Evolutionary conservation across 768 basidiomycete genomes (phyloP), one percentile per base, ranked within the genome.

Genomic region (Hirschioporus abietinus): DNA sequence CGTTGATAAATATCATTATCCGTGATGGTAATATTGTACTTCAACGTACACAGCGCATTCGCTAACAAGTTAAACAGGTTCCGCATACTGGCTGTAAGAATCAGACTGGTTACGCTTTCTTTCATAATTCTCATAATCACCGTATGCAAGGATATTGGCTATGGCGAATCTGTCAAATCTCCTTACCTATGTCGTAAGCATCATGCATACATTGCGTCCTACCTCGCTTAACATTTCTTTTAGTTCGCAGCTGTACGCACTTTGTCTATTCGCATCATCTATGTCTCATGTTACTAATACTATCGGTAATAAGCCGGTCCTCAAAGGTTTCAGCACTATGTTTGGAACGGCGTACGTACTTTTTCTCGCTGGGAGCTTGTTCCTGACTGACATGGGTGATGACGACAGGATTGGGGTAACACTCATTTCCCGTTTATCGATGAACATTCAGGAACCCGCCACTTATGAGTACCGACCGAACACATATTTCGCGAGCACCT

Each of bases 111-210:
- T 25, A 25, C 23, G 9, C 2, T 61, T 9, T 12, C 12, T 15
- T 18, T 18, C 17, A 24, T 3, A 61, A 61, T 34, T 15, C 30
- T 61, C 9, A 61, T 34, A 2, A 61, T 34, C 9, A 24, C 20
- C 42, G 42, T 20, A 52, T 15, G 3, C 23, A 15, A 61, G 60
- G 15, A 34, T 61, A 34, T 24, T 61, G 12, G 24, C 25, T 18
- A 34, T 61, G 24, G 60, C 60, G 20, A 61, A 61, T 24, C 23
- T 61, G 15, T 61, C 60, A 18, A 61, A 61, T 61, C 24, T 61
- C 30, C 60, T 61, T 23, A 25, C 60, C 23, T 61, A 25, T 24
- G 25, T 61, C 30, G 60, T 61, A 61, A 25, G 60, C 30, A 17
- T 17, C 60, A 61, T 61, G 20, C 12, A 15, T 52, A 52, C 42